Percentiles rank a stretch among this genome's conserved stretches.
Evolutionary conservation across 805 yeast genomes (phyloP).

Genomic region (Lachancea fermentati): DNA sequence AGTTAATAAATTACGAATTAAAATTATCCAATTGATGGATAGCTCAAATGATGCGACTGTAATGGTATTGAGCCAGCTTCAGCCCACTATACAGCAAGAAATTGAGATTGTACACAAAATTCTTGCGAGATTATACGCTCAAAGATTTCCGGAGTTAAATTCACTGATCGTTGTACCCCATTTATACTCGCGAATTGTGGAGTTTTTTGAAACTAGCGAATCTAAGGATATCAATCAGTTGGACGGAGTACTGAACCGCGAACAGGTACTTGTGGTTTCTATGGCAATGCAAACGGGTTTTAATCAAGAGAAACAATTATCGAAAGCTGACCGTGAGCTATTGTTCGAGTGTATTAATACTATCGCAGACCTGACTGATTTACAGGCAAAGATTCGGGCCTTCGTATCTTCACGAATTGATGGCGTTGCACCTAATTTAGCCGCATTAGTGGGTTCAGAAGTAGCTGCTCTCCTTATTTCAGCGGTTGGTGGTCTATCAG

Average conservation of each 20-base stretch:
- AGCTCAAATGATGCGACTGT: slow-evolving; percentile 44
- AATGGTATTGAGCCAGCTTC: slow-evolving; percentile 47
- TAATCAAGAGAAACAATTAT: slow-evolving; percentile 25
- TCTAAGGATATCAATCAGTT: slow-evolving; percentile 32
- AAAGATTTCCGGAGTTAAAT: slow-evolving; percentile 67
- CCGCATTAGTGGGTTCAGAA: slow-evolving; percentile 64
- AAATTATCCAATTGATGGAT: slow-evolving; percentile 2
- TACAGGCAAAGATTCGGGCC: slow-evolving; percentile 40
- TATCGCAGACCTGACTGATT: slow-evolving; percentile 40
- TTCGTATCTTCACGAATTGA: slow-evolving; percentile 55
- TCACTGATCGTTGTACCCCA: slow-evolving; percentile 55
- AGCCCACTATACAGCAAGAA: slow-evolving; percentile 51
- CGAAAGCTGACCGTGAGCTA: slow-evolving; percentile 32
- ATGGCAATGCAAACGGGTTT: slow-evolving; percentile 62
- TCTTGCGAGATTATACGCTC: slow-evolving; percentile 47
- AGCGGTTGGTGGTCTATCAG: slow-evolving; percentile 60
- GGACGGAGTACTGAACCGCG: slow-evolving; percentile 45
- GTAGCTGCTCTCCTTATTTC: slow-evolving; percentile 71
- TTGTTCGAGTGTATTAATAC: slow-evolving; percentile 39
- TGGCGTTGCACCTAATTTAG: slow-evolving; percentile 71
- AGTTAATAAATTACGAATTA: background rate
- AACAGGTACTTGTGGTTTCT: slow-evolving; percentile 62
- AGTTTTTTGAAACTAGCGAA: slow-evolving; percentile 45
- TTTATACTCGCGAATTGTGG: slow-evolving; percentile 52
- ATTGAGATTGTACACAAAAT: slow-evolving; percentile 44